Evolutionary conservation across 2,329 filamentous ascomycete species (phyloP).

Genomic region (Aspergillus fijiensis): DNA sequence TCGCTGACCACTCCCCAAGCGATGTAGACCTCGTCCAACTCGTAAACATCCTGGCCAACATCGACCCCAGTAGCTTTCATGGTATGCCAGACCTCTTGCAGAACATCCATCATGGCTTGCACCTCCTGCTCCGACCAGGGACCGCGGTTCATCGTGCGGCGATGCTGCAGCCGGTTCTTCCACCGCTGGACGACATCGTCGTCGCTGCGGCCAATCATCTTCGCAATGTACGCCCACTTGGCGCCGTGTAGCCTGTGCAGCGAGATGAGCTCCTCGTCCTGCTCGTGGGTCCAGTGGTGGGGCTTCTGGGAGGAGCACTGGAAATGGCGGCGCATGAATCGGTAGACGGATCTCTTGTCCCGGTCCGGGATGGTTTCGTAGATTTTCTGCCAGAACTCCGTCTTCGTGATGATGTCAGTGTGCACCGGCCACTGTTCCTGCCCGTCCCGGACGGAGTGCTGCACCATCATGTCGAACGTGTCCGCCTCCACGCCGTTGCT

Average conservation of each 20-base stretch:
- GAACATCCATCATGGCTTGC: constrained; percentile 24
- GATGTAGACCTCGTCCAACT: constrained; percentile 34
- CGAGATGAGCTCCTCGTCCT: constrained; percentile 41
- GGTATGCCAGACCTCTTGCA: constrained; percentile 27
- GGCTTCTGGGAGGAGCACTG: constrained; percentile 38
- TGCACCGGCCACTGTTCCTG: constrained; percentile 25
- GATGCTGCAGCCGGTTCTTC: constrained; percentile 43
- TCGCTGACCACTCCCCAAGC: constrained; percentile 36
- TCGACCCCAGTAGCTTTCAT: constrained; percentile 19
- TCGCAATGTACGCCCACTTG: constrained; percentile 40
- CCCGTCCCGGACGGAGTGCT: constrained; percentile 32
- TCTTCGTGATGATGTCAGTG: constrained; percentile 24
- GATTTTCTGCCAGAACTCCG: constrained; percentile 38
- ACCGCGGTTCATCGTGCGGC: constrained; percentile 35
- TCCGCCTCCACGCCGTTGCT: constrained; percentile 20
- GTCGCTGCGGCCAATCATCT: constrained; percentile 37
- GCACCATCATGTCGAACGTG: constrained; percentile 35
- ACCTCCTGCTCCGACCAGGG: constrained; percentile 40
- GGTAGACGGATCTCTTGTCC: constrained; percentile 39
- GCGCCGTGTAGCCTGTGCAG: constrained; percentile 34
- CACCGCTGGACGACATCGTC: constrained; percentile 46
- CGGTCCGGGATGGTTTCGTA: constrained; percentile 38
- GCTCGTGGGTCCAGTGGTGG: constrained; percentile 41
- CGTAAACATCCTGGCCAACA: constrained; percentile 38
- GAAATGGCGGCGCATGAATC: constrained; percentile 47